Evolutionary conservation across 2,329 filamentous ascomycete species (phyloP), one percentile per base, ranked within the genome.

Genomic region (Celoporthe dispersa): DNA sequence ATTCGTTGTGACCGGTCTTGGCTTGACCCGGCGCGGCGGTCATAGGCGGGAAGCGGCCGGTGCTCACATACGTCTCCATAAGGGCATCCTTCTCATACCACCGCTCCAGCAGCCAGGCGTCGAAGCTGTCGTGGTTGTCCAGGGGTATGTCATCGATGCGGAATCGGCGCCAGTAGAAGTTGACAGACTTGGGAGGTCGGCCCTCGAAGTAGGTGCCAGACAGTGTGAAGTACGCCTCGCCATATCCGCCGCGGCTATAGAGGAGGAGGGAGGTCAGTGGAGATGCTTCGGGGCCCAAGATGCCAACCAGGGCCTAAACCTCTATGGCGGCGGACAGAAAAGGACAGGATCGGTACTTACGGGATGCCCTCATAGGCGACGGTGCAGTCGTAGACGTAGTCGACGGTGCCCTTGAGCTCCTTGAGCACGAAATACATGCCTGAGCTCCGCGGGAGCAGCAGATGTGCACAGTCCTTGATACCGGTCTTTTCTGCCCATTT

Each of bases 151-250:
- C 90, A 31, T 87, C 86, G 19, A 98, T 79, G 44, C 88, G 87
- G 80, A 97, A 98, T 12, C 94, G 90, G 67, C 96, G 90, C 94
- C 95, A 99, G 81, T 97, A 92, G 84, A 98, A 94, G 80, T 98
- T 98, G 76, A 98, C 94, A 1, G 94, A 97, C 79, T 94, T 97
- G 1, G 95, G 96, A 0, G 94, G 91, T 1, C 93, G 89, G 16
- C 96, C 94, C 79, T 96, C 89, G 73, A 98, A 91, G 78, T 96
- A 97, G 4, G 94, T 97, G 64, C 94, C 94, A 2, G 89, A 88
- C 4, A 99, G 85, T 0, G 93, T 94, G 80, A 97, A 98, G 76
- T 93, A 92, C 64, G 97, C 90, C 78, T 98, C 94, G n/a, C 95
- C 94, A 74, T 91, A 98, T 75, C 92, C 87, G 53, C 91, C 92